These are phyloP conservation scores for Rhodotorula sp. DNA, from an alignment of 1,284 basidiomycete genomes.

Conservation along the genomic window DNA sequence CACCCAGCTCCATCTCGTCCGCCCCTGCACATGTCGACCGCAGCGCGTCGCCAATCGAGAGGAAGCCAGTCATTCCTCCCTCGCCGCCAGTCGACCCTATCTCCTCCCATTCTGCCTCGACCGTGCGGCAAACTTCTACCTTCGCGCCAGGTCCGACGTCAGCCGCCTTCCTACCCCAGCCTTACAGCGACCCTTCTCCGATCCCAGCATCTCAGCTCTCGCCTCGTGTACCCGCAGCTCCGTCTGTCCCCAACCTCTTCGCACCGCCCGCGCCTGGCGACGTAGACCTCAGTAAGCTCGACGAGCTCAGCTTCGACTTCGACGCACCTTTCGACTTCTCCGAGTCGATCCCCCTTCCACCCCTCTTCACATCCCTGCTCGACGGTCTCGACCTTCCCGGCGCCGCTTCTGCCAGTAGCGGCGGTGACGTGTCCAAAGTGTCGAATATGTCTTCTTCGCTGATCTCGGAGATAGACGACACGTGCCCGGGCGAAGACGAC, in stretches of 20 bases:
- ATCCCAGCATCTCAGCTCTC: neutral
- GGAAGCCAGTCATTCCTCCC: conserved; percentile 11
- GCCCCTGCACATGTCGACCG: too few species aligned
- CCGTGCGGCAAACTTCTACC: neutral
- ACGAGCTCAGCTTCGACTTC: conserved; percentile 28
- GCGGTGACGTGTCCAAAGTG: neutral
- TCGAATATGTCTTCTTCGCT: too few species aligned
- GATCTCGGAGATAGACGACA: neutral
- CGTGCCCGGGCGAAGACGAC: conserved; percentile 25
- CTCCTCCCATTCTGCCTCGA: neutral
- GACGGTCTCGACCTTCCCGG: conserved; percentile 5
- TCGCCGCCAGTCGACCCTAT: neutral
- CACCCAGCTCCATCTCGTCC: neutral
- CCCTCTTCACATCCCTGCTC: conserved; percentile 26
- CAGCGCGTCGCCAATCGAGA: neutral
- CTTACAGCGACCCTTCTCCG: too few species aligned
- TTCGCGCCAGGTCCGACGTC: neutral
- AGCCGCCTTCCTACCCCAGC: neutral
- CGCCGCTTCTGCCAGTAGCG: neutral
- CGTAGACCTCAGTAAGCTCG: neutral
- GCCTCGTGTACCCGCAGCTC: too few species aligned
- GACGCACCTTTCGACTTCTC: conserved; percentile 39
- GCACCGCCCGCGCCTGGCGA: neutral
- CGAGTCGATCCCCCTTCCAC: conserved; percentile 28
- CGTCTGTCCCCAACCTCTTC: neutral